These are phyloP conservation scores for Polyporus arcularius DNA, from an alignment of 768 basidiomycete species.

Conservation along the genomic window DNA sequence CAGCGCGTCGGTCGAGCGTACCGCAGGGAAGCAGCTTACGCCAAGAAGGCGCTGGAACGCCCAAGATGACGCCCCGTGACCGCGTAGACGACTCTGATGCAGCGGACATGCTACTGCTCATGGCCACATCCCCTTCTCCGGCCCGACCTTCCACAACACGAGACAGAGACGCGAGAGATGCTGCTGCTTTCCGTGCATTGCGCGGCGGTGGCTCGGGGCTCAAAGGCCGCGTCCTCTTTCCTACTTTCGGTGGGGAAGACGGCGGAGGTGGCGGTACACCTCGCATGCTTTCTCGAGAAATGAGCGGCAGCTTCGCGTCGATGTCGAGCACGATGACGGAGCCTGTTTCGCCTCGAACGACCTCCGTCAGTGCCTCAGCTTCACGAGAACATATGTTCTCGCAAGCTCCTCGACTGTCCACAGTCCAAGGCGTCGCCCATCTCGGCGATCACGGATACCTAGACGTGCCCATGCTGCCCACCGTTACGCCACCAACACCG, in stretches of 20 bases:
- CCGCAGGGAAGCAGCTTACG: constrained; percentile 17
- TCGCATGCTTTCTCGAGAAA: constrained; percentile 30
- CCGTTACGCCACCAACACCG: constrained; percentile 35
- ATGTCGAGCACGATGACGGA: constrained; percentile 35
- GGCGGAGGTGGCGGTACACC: constrained; percentile 14
- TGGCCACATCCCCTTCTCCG: constrained; percentile 85
- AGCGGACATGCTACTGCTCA: constrained; percentile 81
- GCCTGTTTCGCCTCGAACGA: constrained; percentile 11
- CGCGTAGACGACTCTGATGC: constrained; percentile 65
- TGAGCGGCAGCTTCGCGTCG: constrained; percentile 46
- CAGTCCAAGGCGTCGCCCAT: background rate
- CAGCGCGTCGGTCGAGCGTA: constrained; percentile 16
- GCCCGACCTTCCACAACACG: constrained; percentile 55
- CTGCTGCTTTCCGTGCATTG: constrained; percentile 57
- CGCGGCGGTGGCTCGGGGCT: constrained; percentile 48
- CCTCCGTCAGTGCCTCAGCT: background rate
- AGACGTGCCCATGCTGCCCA: constrained; percentile 31
- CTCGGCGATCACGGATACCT: constrained; percentile 1
- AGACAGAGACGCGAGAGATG: constrained; percentile 49
- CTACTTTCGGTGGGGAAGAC: constrained; percentile 32
- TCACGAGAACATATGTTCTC: background rate
- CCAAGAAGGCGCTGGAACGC: constrained; percentile 20
- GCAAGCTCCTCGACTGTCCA: constrained; percentile 1
- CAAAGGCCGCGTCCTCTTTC: constrained; percentile 72
- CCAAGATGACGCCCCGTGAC: constrained; percentile 24